Conservation (phyloP, 805 yeast genomes). For the Starmera quercuum region DNA sequence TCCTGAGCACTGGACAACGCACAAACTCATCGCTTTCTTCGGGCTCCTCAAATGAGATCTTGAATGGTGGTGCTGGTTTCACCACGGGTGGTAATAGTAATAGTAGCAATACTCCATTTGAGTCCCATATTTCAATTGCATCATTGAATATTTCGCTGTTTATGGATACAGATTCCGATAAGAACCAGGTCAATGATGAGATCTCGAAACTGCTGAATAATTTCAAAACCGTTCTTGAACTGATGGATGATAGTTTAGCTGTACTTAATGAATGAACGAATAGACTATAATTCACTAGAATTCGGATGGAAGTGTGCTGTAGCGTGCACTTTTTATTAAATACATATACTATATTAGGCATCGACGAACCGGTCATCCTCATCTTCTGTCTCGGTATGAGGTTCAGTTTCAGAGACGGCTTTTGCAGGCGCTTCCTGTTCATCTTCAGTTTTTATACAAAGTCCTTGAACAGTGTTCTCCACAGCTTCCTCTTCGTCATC, state of each 20-base stretch:
- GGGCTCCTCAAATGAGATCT: background rate
- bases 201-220: constrained; percentile 15
- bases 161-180: constrained; percentile 13
- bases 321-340: background rate
- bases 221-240: constrained; percentile 17
- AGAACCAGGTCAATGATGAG: constrained; percentile 19
- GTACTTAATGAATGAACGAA: constrained; percentile 13
- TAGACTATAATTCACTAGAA: too few relatives aligned
- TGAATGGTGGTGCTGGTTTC: background rate
- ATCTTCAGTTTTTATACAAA: background rate
- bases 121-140: constrained; percentile 3
- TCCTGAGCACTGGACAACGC: constrained; percentile 1
- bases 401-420: background rate
- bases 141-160: constrained; percentile 13
- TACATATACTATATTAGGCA: background rate
- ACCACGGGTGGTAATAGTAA: background rate
- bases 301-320: background rate
- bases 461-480: background rate
- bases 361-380: background rate
- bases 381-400: background rate
- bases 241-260: constrained; percentile 22
- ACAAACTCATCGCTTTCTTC: background rate
- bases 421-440: background rate
- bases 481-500: background rate
- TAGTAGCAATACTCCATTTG: background rate